phyloP scores from a whole-genome alignment of 768 basidiomycete species.

The Clathrus columnatus region DNA sequence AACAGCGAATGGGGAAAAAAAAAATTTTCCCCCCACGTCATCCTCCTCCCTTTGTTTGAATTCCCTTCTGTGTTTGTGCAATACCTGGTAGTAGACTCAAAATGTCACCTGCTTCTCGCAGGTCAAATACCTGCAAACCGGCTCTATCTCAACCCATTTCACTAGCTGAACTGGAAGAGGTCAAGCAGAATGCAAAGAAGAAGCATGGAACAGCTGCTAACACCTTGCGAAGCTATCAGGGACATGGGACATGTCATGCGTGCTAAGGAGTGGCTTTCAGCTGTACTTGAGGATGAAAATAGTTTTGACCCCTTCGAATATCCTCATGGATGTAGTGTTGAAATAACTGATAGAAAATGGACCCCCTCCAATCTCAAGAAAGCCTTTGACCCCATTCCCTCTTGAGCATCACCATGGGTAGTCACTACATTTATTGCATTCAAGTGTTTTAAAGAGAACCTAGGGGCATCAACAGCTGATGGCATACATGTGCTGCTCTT shows the following conservation, averaged over 20 bases:
- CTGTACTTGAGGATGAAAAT: not conserved
- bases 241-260: not conserved
- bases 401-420: conserved; percentile 19
- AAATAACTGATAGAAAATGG: not conserved
- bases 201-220: not conserved
- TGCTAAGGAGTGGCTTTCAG: not conserved
- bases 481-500: conserved; percentile 22
- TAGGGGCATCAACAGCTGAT: conserved; percentile 13
- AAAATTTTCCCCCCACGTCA: not conserved
- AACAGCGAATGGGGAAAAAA: not conserved
- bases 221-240: not conserved
- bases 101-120: not conserved
- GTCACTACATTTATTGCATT: conserved; percentile 23
- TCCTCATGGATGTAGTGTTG: not conserved
- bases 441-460: conserved; percentile 24
- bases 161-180: not conserved
- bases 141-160: not conserved
- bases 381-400: conserved; percentile 24
- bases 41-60: not conserved
- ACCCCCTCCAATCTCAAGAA: not conserved
- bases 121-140: not conserved
- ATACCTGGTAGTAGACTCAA: no score
- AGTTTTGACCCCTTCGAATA: not conserved
- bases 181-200: not conserved
- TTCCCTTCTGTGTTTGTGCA: no score